Base-by-base conservation (phyloP, 306 rosid species). In the Quercus suber region DNA sequence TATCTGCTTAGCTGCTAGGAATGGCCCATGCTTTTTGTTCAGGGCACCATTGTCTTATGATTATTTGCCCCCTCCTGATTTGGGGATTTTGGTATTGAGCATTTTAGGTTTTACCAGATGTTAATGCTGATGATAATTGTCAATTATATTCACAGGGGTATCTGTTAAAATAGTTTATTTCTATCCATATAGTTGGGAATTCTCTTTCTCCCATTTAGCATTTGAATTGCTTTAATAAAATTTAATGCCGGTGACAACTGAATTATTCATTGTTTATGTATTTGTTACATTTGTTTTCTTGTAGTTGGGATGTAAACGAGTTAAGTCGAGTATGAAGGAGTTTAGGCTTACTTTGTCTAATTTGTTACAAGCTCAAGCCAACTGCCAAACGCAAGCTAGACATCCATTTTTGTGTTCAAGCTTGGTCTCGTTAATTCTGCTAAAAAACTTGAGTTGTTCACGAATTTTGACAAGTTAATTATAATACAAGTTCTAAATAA, bases 1-100 rank as follows among this genome's bases (percentile, higher is more conserved):
- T 14, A n/a, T 65, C 19, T 14, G 69, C 60, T 55, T 28, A 55
- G 78, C 14, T 31, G 51, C 19, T 67, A 19, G 72, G 72, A 67
- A 67, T 35, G 68, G 71, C 79, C 77, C 75, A 3, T 74, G 60
- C 17, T 73, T 84, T 55, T 60, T 37, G 63, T 67, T 73, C 35
- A 72, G 65, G 81, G 79, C 85, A 78, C 73, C 73, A 58, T 81
- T 75, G 74, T 83, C 69, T 72, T 37, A 23, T 83, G 81, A 82
- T 86, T 89, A 45, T 79, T 81, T 86, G 77, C 71, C 82, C 88
- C 89, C 72, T 1, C 18, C 74, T 75, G 59, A 28, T 73, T 78
- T 86, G 88, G 93, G 88, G 68, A 52, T 86, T 92, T 88, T 82
- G 86, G 85, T 79, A 67, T 55, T 73, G 35, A 28, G 20, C 14